Percentiles rank a stretch among this genome's conserved stretches.
phyloP scores from a whole-genome alignment of 2,329 filamentous ascomycete genomes.

The Apiospora pterosperma region DNA sequence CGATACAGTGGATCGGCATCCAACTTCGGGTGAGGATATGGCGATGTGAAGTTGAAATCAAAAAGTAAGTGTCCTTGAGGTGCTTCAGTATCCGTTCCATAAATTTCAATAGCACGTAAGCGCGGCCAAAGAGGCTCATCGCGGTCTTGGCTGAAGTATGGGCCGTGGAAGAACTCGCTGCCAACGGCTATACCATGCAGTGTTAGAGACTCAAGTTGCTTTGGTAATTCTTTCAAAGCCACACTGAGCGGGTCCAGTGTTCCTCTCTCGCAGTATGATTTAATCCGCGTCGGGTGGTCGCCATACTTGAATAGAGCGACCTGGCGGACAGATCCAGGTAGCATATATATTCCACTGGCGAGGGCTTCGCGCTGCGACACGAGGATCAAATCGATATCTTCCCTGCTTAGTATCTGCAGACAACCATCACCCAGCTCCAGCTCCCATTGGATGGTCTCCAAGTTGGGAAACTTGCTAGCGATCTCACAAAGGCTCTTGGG shows the following conservation, averaged over 20 bases:
- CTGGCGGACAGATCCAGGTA: background rate
- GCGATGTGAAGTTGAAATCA: background rate
- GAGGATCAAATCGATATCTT: no score
- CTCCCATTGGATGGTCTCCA: background rate
- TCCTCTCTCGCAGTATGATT: background rate
- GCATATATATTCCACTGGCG: background rate
- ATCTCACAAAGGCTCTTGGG: background rate
- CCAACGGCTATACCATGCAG: background rate
- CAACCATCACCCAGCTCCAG: no score
- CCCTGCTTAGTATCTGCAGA: no score
- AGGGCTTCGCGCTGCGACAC: background rate
- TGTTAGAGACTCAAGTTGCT: background rate
- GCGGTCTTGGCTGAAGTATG: background rate
- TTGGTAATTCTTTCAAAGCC: background rate
- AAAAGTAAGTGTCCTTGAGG: background rate
- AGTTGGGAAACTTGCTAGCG: background rate
- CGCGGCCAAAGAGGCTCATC: background rate
- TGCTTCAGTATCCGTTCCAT: background rate
- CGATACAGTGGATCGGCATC: background rate
- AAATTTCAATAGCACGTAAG: background rate
- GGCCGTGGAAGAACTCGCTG: background rate
- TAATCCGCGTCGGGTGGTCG: background rate
- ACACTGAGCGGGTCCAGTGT: background rate
- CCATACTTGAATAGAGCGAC: background rate
- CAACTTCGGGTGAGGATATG: fast-evolving